Conservation (phyloP, 352 stramenopile species). For the Phytophthora pinifolia region DNA sequence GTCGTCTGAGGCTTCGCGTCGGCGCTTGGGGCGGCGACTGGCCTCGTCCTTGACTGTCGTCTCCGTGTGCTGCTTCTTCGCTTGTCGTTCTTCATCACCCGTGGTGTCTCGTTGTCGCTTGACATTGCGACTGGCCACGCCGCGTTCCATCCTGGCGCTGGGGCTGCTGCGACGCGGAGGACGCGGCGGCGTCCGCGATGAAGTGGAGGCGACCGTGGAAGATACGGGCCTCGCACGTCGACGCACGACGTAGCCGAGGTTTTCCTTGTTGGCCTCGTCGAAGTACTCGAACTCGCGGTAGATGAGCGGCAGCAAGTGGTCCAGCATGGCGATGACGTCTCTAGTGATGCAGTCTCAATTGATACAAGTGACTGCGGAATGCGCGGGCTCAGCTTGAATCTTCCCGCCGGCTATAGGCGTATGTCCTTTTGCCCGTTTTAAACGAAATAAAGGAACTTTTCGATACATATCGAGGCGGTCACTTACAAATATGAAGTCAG, state of each 20-base stretch:
- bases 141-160: slow-evolving; percentile 7
- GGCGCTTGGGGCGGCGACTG: slow-evolving; percentile 7
- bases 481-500: no score
- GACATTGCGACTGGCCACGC: slow-evolving; percentile 6
- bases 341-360: no score
- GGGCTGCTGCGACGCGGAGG: slow-evolving; percentile 19
- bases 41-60: not conserved
- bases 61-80: slow-evolving; percentile 4
- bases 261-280: slow-evolving; percentile 69
- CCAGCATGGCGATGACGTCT: slow-evolving; percentile 28
- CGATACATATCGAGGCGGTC: not conserved
- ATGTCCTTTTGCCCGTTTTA: no score
- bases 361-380: slow-evolving; percentile 1
- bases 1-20: slow-evolving; percentile 16
- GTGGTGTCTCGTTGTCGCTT: not conserved
- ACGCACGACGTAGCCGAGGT: slow-evolving; percentile 58
- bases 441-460: not conserved
- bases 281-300: slow-evolving; percentile 43
- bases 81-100: slow-evolving; percentile 3
- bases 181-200: slow-evolving; percentile 21
- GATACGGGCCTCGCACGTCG: slow-evolving; percentile 16
- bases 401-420: no score
- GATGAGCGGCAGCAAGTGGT: slow-evolving; percentile 42
- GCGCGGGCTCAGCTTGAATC: slow-evolving; percentile 17
- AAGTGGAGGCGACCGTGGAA: not conserved